phyloP scores from a whole-genome alignment of 2,329 filamentous ascomycete genomes.

The Thielaviopsis musarum region DNA sequence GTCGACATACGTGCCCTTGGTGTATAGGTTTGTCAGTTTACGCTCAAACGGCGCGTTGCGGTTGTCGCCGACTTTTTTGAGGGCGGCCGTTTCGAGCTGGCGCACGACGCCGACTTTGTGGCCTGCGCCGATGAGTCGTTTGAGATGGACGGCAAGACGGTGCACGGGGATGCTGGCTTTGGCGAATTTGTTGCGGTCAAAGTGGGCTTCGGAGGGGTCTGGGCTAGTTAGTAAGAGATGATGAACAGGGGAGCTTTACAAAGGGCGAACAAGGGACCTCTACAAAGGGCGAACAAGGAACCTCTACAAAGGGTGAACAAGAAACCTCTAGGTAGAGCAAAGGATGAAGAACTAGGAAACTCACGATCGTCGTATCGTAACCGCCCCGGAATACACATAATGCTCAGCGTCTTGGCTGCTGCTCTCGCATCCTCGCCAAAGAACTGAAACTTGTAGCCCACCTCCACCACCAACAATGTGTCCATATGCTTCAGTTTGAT shows the following conservation, averaged over 20 bases:
- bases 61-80: slow-evolving; percentile 93
- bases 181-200: slow-evolving; percentile 59
- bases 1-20: slow-evolving; percentile 94
- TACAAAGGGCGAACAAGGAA: neutral
- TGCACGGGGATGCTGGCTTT: slow-evolving; percentile 93
- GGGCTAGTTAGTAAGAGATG: slow-evolving; percentile 13
- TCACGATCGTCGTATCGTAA: slow-evolving; percentile 78
- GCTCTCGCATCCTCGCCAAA: slow-evolving; percentile 87
- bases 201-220: slow-evolving; percentile 79
- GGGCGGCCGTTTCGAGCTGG: slow-evolving; percentile 83
- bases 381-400: slow-evolving; percentile 94
- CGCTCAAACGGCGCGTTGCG: slow-evolving; percentile 81
- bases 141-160: slow-evolving; percentile 80
- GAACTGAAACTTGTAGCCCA: slow-evolving; percentile 96
- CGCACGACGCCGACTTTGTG: slow-evolving; percentile 93
- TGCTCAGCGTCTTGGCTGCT: slow-evolving; percentile 79
- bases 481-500: slow-evolving; percentile 88
- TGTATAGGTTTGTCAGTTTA: slow-evolving; percentile 91
- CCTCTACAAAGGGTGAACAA: slow-evolving; percentile 19
- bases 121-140: slow-evolving; percentile 77
- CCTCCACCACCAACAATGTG: slow-evolving; percentile 79
- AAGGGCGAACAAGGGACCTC: slow-evolving; percentile 7
- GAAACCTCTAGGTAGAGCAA: slow-evolving; percentile 4
- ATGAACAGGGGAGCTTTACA: slow-evolving; percentile 4
- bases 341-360: slow-evolving; percentile 16